Evolutionary conservation across 768 basidiomycete genomes (phyloP).

Genomic region (Boletus sp.): DNA sequence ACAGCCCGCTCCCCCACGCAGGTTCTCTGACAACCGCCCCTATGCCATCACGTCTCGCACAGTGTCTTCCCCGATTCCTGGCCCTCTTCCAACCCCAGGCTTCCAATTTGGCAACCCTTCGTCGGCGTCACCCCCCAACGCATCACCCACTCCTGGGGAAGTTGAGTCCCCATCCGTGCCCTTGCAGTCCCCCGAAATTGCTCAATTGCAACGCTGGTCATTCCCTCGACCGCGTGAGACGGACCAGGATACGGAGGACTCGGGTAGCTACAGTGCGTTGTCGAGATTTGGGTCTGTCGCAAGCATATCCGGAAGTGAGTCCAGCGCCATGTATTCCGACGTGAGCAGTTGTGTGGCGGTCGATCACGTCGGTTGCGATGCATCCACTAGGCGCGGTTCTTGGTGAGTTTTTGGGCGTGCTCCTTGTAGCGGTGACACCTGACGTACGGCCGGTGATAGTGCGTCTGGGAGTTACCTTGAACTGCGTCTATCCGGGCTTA

Average conservation of each 20-base stretch:
- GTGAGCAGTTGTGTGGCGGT: slow-evolving; percentile 35
- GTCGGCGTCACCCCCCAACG: slow-evolving; percentile 41
- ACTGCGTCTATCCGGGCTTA: slow-evolving; percentile 29
- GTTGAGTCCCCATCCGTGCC: slow-evolving; percentile 22
- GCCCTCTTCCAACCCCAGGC: slow-evolving; percentile 58
- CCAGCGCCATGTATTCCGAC: slow-evolving; percentile 51
- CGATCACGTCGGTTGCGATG: slow-evolving; percentile 30
- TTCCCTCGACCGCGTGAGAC: slow-evolving; percentile 39
- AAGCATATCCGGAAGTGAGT: slow-evolving; percentile 57
- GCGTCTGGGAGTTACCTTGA: slow-evolving; percentile 31
- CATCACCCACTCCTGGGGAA: slow-evolving; percentile 51
- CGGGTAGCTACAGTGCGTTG: slow-evolving; percentile 42
- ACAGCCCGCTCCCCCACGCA: slow-evolving; percentile 15
- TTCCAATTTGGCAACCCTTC: slow-evolving; percentile 64
- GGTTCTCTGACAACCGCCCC: slow-evolving; percentile 44
- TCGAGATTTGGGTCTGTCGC: slow-evolving; percentile 61
- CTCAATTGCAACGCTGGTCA: slow-evolving; percentile 37
- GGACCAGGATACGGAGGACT: slow-evolving; percentile 54
- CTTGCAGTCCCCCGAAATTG: slow-evolving; percentile 44
- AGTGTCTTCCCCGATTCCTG: slow-evolving; percentile 44
- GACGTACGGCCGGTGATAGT: slow-evolving; percentile 23
- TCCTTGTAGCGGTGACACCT: slow-evolving; percentile 20
- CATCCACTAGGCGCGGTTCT: slow-evolving; percentile 34
- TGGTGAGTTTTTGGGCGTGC: slow-evolving; percentile 20
- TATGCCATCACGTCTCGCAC: slow-evolving; percentile 48